phyloP scores from a whole-genome alignment of 2,329 filamentous ascomycete species.

The Colletotrichum sp. region DNA sequence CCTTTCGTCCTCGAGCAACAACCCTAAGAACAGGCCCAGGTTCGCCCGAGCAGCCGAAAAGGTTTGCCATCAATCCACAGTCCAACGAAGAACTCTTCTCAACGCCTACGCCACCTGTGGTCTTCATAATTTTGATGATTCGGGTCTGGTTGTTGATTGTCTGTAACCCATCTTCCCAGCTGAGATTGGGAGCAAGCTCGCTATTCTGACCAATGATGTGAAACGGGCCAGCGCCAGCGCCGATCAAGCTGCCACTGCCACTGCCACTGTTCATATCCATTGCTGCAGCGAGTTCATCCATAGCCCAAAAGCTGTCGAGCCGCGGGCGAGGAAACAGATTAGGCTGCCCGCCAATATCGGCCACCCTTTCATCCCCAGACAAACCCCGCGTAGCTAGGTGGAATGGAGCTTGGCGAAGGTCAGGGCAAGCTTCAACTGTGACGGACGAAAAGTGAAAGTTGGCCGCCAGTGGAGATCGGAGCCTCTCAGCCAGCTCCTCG shows the following conservation, averaged over 20 bases:
- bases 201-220: conserved; percentile 44
- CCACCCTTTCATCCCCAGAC: conserved; percentile 40
- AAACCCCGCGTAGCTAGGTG: conserved; percentile 42
- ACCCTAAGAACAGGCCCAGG: conserved; percentile 40
- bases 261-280: conserved; percentile 38
- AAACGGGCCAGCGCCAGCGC: conserved; percentile 48
- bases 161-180: conserved; percentile 28
- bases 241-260: conserved; percentile 39
- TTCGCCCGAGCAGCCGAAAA: conserved; percentile 40
- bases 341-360: conserved; percentile 47
- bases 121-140: conserved; percentile 27
- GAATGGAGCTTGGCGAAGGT: conserved; percentile 41
- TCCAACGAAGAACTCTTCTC: conserved; percentile 30
- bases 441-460: conserved; percentile 28
- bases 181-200: conserved; percentile 44
- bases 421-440: conserved; percentile 33
- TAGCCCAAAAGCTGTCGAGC: conserved; percentile 35
- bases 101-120: conserved; percentile 24
- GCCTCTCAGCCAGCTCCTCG: conserved; percentile 25
- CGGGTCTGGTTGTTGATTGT: conserved; percentile 30
- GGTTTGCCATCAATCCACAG: conserved; percentile 47
- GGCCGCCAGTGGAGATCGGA: conserved; percentile 22
- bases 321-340: conserved; percentile 42
- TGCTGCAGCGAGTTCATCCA: conserved; percentile 31
- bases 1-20: conserved; percentile 31